phyloP scores from a whole-genome alignment of 1,284 basidiomycete genomes.

The Boletellus deceptivus region DNA sequence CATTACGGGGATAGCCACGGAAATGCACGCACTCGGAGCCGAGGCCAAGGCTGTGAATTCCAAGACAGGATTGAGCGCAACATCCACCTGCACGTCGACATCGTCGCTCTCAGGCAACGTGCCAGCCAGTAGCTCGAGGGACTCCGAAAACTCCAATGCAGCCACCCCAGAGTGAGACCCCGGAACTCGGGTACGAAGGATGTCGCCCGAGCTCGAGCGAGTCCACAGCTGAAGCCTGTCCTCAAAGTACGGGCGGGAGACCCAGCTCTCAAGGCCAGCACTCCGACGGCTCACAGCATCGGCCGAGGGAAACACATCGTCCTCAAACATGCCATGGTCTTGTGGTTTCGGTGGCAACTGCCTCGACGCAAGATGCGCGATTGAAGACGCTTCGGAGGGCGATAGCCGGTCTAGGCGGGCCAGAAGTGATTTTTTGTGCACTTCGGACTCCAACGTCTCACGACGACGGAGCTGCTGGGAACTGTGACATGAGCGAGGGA shows the following conservation, averaged over 20 bases:
- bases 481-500: slow-evolving; percentile 62
- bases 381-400: slow-evolving; percentile 45
- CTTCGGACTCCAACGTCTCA: slow-evolving; percentile 43
- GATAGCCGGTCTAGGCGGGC: slow-evolving; percentile 45
- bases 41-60: slow-evolving; percentile 20
- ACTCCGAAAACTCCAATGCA: slow-evolving; percentile 67
- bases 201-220: slow-evolving; percentile 36
- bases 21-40: slow-evolving; percentile 15
- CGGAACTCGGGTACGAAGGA: slow-evolving; percentile 42
- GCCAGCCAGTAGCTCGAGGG: slow-evolving; percentile 59
- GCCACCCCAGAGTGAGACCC: slow-evolving; percentile 61
- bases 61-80: slow-evolving; percentile 14
- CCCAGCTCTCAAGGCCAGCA: slow-evolving; percentile 63
- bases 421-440: slow-evolving; percentile 54
- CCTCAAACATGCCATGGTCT: slow-evolving; percentile 21
- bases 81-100: slow-evolving; percentile 5
- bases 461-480: slow-evolving; percentile 37
- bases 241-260: slow-evolving; percentile 71
- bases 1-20: not conserved
- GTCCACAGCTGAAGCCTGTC: slow-evolving; percentile 60
- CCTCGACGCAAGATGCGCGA: slow-evolving; percentile 48
- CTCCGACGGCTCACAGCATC: slow-evolving; percentile 45
- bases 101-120: slow-evolving; percentile 21
- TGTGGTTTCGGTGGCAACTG: slow-evolving; percentile 27
- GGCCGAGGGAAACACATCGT: slow-evolving; percentile 42